Evolutionary conservation across 2,329 filamentous ascomycete species (phyloP).

Genomic region (Penicillium expansum): DNA sequence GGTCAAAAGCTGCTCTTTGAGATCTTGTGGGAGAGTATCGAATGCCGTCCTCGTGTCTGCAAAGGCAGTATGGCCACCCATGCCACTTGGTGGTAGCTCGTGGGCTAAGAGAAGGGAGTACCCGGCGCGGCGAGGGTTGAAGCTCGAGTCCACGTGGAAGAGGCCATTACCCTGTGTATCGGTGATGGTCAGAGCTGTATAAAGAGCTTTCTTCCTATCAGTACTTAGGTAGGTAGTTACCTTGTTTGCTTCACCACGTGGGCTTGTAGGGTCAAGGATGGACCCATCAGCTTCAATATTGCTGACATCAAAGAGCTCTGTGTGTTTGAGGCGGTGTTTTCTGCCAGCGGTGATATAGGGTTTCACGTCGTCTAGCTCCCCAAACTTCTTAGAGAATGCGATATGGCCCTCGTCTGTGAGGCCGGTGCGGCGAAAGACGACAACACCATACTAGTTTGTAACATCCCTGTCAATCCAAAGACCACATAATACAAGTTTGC

Average conservation of each 20-base stretch:
- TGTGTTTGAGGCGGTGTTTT: conserved; percentile 48
- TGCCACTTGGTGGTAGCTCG: conserved; percentile 48
- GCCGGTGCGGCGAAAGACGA: conserved; percentile 52
- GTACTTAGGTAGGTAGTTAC: conserved; percentile 1
- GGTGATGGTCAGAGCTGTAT: too few species aligned
- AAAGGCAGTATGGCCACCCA: conserved; percentile 55
- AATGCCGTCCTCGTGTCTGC: conserved; percentile 54
- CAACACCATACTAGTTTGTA: conserved; percentile 50
- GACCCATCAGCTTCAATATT: conserved; percentile 53
- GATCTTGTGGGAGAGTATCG: too few species aligned
- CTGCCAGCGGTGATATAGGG: conserved; percentile 50
- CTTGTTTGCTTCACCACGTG: conserved; percentile 13
- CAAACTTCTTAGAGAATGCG: conserved; percentile 51
- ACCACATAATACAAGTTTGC: too few species aligned
- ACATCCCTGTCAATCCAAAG: background rate
- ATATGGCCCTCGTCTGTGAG: conserved; percentile 54
- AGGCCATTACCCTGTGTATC: conserved; percentile 46
- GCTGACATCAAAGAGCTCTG: too few species aligned
- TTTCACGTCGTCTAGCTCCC: conserved; percentile 57
- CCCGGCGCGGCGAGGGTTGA: conserved; percentile 54
- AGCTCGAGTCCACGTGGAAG: conserved; percentile 57
- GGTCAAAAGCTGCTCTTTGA: too few species aligned
- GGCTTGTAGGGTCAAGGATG: conserved; percentile 8
- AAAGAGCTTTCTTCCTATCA: too few species aligned
- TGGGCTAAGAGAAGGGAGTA: conserved; percentile 54